Evolutionary conservation across 176 grass and related monocot species (phyloP).

Genomic region (Oropetium thomaeum): DNA sequence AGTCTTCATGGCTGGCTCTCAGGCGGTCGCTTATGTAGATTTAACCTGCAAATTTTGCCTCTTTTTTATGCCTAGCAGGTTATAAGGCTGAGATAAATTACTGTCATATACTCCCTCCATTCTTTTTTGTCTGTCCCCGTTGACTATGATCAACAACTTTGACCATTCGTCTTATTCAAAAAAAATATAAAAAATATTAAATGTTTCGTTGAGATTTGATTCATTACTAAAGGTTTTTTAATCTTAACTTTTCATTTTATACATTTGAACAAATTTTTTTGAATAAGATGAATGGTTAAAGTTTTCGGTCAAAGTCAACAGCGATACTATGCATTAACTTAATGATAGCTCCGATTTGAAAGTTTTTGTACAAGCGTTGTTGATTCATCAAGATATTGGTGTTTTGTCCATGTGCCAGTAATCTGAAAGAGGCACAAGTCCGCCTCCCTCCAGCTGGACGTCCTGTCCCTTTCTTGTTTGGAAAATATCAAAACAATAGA

Average conservation of each 20-base stretch:
- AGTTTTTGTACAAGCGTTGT: slow-evolving; percentile 21
- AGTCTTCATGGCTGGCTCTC: slow-evolving; percentile 27
- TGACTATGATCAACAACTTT: no score
- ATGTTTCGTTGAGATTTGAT: no score
- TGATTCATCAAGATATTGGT: background rate
- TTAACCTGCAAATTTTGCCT: slow-evolving; percentile 52
- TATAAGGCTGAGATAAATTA: slow-evolving; percentile 27
- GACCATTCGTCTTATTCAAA: no score
- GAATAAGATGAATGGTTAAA: no score
- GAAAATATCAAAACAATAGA: background rate
- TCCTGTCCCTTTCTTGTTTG: background rate
- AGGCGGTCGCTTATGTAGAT: slow-evolving; percentile 2
- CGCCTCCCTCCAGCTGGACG: background rate
- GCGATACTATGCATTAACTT: slow-evolving; percentile 31
- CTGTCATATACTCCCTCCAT: slow-evolving; percentile 22
- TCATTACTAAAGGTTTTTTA: no score
- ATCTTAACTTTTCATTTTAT: no score
- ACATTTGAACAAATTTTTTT: no score
- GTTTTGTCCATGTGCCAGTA: background rate
- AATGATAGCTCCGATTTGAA: background rate
- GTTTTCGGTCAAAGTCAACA: no score
- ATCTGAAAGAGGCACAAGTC: background rate
- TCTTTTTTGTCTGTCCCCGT: no score
- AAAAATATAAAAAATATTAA: no score
- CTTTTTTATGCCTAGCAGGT: slow-evolving; percentile 43